Base-by-base conservation (phyloP, 495 filamentous ascomycete genomes). In the Penicillium waksmanii region DNA sequence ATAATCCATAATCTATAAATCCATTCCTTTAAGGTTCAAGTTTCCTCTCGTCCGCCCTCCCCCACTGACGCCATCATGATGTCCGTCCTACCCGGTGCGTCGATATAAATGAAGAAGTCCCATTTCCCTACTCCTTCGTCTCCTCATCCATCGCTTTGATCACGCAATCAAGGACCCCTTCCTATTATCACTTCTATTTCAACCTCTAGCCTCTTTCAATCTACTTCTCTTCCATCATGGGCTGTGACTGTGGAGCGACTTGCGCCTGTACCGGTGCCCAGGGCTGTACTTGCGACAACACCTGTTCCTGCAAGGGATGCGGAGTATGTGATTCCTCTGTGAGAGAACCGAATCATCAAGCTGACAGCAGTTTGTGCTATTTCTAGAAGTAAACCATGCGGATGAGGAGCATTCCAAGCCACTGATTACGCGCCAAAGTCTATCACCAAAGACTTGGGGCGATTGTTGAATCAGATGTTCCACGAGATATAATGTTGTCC, bases 251-350 rank as follows among this genome's bases (percentile, higher is more conserved):
- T 60, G 74, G 76, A 71, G 65, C 64, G 8, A 68, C 53, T 43
- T 80, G 77, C 52, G 61, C 51, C 55, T 80, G 77, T 57, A 61
- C 60, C 21, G 77, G 76, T 54, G 55, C 71, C 25, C 66, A 72
- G 40, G 67, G 49, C 58, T 80, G 77, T 60, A 70, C 72, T 55
- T 80, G 77, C 51, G 66, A 66, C 53, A 63, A 67, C 48, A 65
- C 65, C 58, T 80, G 77, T 62, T 49, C 61, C 65, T 80, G 77
- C 72, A 74, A 78, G 71, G 72, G 69, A 67, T 80, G 77, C 65
- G 74, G 73, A 70, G 77, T 80, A 78, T 68, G 76, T 75, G 50
- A 58, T 44, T 33, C 15, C 11, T 31, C 40, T 50, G 55, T 2
- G 18, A 5, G 35, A 35, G 31, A 57, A 51, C 25, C 13, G 27